These are phyloP conservation scores for Plasmodium cynomolgi DNA, from an alignment of 169 alveolate genomes.

Conservation along the genomic window DNA sequence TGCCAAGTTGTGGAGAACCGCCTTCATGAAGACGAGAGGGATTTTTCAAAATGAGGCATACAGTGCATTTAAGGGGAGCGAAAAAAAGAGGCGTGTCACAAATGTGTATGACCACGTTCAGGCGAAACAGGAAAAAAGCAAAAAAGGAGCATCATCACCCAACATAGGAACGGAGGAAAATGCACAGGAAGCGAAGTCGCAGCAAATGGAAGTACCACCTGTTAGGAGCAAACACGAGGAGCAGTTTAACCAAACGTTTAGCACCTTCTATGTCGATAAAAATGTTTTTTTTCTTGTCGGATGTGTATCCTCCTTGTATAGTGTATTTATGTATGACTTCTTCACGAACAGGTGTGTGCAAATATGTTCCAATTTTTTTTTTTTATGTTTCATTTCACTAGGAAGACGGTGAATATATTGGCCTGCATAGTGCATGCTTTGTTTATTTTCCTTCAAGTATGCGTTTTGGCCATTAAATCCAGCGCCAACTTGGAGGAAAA, in stretches of 20 bases:
- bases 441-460: slow-evolving; percentile 26
- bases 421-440: slow-evolving; percentile 11
- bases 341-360: slow-evolving; percentile 35
- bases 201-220: not conserved
- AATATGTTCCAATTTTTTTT: slow-evolving; percentile 41
- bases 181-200: not conserved
- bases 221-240: not conserved
- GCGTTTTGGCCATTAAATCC: slow-evolving; percentile 2
- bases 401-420: slow-evolving; percentile 15
- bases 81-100: not conserved
- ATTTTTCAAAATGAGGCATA: not conserved
- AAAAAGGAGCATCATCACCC: not conserved
- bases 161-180: not conserved
- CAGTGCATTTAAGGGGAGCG: not conserved
- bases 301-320: slow-evolving; percentile 16
- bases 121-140: not conserved
- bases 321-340: slow-evolving; percentile 37
- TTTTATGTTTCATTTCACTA: slow-evolving; percentile 34
- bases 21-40: not conserved
- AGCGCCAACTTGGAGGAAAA: too few relatives aligned
- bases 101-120: not conserved
- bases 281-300: slow-evolving; percentile 13
- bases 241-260: not conserved
- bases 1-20: not conserved
- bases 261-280: not conserved